These are phyloP conservation scores for Cornus controversa DNA, from an alignment of 148 eudicot species.

Conservation along the genomic window DNA sequence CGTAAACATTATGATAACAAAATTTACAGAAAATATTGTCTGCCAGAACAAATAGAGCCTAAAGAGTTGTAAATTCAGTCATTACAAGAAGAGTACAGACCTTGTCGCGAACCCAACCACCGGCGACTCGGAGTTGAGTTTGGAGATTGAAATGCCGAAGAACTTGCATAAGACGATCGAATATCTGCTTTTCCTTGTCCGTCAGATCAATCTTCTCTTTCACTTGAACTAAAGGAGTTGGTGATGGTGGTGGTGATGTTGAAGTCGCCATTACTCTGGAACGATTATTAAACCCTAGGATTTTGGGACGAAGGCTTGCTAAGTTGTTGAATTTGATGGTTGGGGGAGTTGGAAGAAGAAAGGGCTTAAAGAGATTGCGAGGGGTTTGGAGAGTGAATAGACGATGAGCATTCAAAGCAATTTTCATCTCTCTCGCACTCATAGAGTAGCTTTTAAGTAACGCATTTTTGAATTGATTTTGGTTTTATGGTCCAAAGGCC, in stretches of 20 bases:
- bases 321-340: background rate
- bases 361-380: constrained; percentile 4
- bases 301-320: constrained; percentile 33
- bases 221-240: constrained; percentile 30
- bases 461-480: background rate
- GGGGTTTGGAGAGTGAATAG: constrained; percentile 12
- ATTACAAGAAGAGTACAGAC: constrained; percentile 21
- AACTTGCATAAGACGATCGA: constrained; percentile 64
- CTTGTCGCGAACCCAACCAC: constrained; percentile 99
- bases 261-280: constrained; percentile 28
- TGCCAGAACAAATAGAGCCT: background rate
- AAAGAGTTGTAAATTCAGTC: background rate
- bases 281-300: constrained; percentile 26
- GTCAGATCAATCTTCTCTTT: constrained; percentile 65
- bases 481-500: background rate
- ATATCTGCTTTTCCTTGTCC: constrained; percentile 61
- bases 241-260: constrained; percentile 3
- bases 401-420: constrained; percentile 15
- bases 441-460: background rate
- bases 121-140: constrained; percentile 93
- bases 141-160: constrained; percentile 52
- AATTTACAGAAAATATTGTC: background rate
- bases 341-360: constrained; percentile 12
- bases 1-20: too few relatives aligned
- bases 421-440: constrained; percentile 17